These are phyloP conservation scores for Monoraphidium neglectum DNA, from an alignment of 139 green algal genomes.

Conservation along the genomic window DNA sequence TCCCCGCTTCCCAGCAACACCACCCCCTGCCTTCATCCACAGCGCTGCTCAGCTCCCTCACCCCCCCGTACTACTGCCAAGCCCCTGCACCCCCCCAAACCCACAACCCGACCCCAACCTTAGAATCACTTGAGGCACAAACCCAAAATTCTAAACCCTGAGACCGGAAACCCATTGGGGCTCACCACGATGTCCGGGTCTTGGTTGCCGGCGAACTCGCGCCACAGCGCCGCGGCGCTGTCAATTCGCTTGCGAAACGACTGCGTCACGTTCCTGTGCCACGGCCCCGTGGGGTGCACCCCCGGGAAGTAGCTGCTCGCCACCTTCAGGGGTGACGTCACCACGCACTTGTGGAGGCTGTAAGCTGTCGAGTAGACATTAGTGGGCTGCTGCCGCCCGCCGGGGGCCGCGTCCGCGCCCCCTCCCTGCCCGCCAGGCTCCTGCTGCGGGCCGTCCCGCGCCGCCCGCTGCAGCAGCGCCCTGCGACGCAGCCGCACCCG, in stretches of 20 bases:
- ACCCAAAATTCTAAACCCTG: not conserved
- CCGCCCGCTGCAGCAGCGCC: not conserved
- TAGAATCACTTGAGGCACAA: not conserved
- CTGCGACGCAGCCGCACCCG: conserved; percentile 4
- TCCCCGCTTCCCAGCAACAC: no score
- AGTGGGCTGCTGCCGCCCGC: not conserved
- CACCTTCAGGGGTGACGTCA: not conserved
- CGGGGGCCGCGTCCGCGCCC: no score
- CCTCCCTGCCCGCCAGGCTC: not conserved
- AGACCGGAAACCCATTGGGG: no score
- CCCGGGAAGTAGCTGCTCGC: conserved; percentile 39
- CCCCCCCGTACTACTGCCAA: no score
- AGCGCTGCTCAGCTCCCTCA: no score
- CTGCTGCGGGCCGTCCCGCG: not conserved
- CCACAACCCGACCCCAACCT: no score
- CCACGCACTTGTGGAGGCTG: conserved; percentile 2
- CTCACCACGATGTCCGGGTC: no score
- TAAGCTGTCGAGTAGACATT: conserved; percentile 18
- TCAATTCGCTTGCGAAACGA: conserved; percentile 14
- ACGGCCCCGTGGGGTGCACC: conserved; percentile 32
- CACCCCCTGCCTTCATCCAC: no score
- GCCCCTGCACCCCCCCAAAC: no score
- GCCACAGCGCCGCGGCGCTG: conserved; percentile 13
- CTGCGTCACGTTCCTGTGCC: conserved; percentile 17
- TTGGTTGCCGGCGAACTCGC: not conserved